These are phyloP conservation scores for Dactylellina cionopaga DNA, from an alignment of 2,329 filamentous ascomycete species.

Conservation along the genomic window DNA sequence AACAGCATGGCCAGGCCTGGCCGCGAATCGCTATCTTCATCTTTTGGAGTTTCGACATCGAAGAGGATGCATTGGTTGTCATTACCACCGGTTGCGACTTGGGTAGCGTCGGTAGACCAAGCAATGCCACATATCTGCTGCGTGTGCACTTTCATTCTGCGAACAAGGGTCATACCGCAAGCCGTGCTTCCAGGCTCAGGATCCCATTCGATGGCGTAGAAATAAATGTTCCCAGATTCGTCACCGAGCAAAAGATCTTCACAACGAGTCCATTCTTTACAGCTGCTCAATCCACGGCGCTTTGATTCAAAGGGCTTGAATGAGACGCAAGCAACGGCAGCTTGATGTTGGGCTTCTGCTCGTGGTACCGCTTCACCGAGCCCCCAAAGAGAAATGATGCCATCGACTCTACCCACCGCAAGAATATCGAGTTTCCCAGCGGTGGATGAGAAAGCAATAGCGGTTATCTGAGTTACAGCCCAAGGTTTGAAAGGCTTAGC, in stretches of 20 bases:
- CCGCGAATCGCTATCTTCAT: conserved; percentile 54
- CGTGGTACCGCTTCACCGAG: conserved; percentile 74
- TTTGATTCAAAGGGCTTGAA: conserved; percentile 76
- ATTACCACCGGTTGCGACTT: conserved; percentile 89
- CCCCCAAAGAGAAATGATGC: conserved; percentile 80
- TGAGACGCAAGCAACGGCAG: conserved; percentile 79
- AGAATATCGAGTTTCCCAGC: conserved; percentile 81
- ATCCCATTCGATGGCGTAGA: conserved; percentile 89
- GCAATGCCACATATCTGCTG: conserved; percentile 94
- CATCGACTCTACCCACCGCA: conserved; percentile 82
- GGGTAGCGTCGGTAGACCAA: conserved; percentile 79
- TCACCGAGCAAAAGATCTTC: conserved; percentile 91
- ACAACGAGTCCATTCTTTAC: conserved; percentile 63
- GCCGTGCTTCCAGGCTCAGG: conserved; percentile 59
- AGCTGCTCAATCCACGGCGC: conserved; percentile 62
- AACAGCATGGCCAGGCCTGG: too few relatives aligned
- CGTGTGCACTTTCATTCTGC: conserved; percentile 78
- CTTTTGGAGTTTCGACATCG: conserved; percentile 65
- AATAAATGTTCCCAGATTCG: conserved; percentile 81
- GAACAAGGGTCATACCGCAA: conserved; percentile 66
- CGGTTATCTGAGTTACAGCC: conserved; percentile 73
- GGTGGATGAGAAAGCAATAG: conserved; percentile 86
- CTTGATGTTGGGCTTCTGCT: conserved; percentile 78
- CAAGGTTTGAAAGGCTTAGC: conserved; percentile 70
- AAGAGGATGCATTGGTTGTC: conserved; percentile 90